phyloP scores from a whole-genome alignment of 345 rosid genomes.

The Salix koriyanagi region DNA sequence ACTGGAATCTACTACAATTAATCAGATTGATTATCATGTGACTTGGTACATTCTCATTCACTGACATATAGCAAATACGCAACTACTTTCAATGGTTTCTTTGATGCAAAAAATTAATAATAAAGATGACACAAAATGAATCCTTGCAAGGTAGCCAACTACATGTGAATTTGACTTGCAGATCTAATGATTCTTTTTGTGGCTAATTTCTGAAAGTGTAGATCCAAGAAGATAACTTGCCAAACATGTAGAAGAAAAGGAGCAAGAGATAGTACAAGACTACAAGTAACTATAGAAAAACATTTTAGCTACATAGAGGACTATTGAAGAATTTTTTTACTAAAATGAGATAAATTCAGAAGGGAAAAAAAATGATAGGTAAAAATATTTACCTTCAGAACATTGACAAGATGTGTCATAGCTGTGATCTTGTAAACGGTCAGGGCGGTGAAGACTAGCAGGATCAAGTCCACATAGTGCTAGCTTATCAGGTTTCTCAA shows the following conservation, averaged over 20 bases:
- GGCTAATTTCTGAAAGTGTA: background rate
- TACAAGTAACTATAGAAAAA: background rate
- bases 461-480: constrained; percentile 83
- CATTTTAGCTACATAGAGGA: background rate
- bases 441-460: constrained; percentile 62
- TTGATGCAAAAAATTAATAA: background rate
- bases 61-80: background rate
- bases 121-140: background rate
- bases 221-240: constrained; percentile 3
- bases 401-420: constrained; percentile 51
- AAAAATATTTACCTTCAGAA: constrained; percentile 53
- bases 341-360: background rate
- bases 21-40: background rate
- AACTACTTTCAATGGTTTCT: background rate
- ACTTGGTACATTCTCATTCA: background rate
- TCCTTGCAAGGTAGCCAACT: background rate
- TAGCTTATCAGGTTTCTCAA: constrained; percentile 66
- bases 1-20: background rate
- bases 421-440: constrained; percentile 74
- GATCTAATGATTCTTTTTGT: background rate
- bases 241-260: background rate
- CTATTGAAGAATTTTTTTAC: background rate
- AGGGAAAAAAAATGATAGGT: constrained; percentile 1
- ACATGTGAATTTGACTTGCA: background rate
- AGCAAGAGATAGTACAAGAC: background rate